A percentile compares a stretch with the other conserved stretches of the same genome.
These are phyloP conservation scores for Gelatoporia subvermispora DNA, from an alignment of 768 basidiomycete species.

Conservation along the genomic window DNA sequence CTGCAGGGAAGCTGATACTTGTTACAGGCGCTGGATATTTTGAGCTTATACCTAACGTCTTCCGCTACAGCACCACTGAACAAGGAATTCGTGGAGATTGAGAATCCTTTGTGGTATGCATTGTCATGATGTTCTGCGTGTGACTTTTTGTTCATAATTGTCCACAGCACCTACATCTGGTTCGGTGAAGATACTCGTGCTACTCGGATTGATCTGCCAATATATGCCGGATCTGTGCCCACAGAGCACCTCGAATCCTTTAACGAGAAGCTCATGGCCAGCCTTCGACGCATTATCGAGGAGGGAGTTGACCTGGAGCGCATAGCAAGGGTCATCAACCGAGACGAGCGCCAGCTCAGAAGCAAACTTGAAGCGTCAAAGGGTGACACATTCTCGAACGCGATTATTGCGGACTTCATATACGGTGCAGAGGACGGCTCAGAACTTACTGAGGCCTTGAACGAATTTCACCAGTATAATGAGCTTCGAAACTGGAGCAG, in stretches of 20 bases:
- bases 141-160: conserved; percentile 2
- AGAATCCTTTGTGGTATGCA: conserved; percentile 79
- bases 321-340: conserved; percentile 79
- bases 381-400: conserved; percentile 72
- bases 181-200: conserved; percentile 76
- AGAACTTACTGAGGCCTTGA: conserved; percentile 65
- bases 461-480: conserved; percentile 73
- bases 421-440: conserved; percentile 84
- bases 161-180: conserved; percentile 72
- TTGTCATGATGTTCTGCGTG: neutral
- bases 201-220: conserved; percentile 63
- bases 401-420: conserved; percentile 77
- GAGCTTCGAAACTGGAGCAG: conserved; percentile 66
- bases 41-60: conserved; percentile 86
- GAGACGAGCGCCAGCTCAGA: conserved; percentile 88
- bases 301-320: conserved; percentile 87
- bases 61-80: conserved; percentile 77
- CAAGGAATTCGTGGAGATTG: conserved; percentile 90
- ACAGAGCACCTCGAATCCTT: conserved; percentile 73
- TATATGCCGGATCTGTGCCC: conserved; percentile 84
- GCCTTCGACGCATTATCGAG: conserved; percentile 61
- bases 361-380: conserved; percentile 81
- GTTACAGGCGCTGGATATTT: conserved; percentile 71
- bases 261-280: conserved; percentile 58
- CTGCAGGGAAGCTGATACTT: neutral